These are phyloP conservation scores for Sphagnum tenellum DNA, from an alignment of 225 moss, liverwort and hornwort genomes.

Conservation along the genomic window DNA sequence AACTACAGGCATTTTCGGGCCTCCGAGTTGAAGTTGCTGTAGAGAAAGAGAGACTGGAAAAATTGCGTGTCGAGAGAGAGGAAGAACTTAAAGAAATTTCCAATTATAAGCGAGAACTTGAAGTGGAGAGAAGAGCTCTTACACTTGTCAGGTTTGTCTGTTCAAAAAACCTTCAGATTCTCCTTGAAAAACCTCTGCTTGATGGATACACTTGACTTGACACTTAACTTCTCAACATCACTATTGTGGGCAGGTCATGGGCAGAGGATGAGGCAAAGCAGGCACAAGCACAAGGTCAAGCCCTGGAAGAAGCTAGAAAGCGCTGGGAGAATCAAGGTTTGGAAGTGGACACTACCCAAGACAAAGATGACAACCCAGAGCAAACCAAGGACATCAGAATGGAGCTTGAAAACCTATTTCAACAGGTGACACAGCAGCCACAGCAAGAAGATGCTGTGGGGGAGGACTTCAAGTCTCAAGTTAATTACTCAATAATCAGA, in stretches of 20 bases:
- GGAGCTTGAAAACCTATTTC: conserved; percentile 20
- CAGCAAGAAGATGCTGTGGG: conserved; percentile 25
- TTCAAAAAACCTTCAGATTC: conserved; percentile 25
- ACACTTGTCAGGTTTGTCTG: conserved; percentile 63
- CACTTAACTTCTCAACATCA: background rate
- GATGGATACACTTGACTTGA: background rate
- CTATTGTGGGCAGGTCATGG: conserved; percentile 47
- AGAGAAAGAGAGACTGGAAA: conserved; percentile 68
- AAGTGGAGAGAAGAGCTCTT: conserved; percentile 80
- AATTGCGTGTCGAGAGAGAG: conserved; percentile 47
- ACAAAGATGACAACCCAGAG: conserved; percentile 28
- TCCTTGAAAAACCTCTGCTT: too few relatives aligned
- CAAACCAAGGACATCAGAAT: conserved; percentile 22
- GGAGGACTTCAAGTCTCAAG: conserved; percentile 21
- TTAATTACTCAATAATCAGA: conserved; percentile 19
- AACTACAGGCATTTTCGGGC: conserved; percentile 55
- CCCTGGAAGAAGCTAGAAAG: conserved; percentile 48
- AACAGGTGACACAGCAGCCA: conserved; percentile 12
- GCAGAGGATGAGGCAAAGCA: conserved; percentile 91
- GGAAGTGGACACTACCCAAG: conserved; percentile 35
- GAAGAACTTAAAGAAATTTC: conserved; percentile 37
- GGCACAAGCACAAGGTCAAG: conserved; percentile 55
- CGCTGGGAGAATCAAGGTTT: conserved; percentile 44
- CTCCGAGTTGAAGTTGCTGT: conserved; percentile 57
- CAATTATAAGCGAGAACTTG: conserved; percentile 48